phyloP scores from a whole-genome alignment of 805 yeast species.

The Blastobotrys parvus region DNA sequence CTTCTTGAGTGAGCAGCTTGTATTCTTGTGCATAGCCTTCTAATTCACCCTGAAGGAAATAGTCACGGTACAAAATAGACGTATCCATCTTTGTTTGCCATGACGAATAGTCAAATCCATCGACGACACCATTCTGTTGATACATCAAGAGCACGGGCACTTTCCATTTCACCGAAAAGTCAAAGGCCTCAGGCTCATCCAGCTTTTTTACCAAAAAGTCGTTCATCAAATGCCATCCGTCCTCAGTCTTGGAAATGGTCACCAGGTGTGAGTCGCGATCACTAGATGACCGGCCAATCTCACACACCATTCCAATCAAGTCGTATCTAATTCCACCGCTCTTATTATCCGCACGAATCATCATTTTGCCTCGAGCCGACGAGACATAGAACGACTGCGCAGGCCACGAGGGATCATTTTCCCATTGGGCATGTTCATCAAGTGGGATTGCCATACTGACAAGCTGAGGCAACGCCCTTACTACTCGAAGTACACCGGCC shows the following conservation, averaged over 20 bases:
- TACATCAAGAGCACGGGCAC: constrained; percentile 67
- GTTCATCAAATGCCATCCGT: constrained; percentile 74
- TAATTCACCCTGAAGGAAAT: constrained; percentile 60
- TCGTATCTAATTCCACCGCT: constrained; percentile 18
- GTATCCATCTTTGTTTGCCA: constrained; percentile 50
- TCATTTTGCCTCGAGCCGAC: constrained; percentile 6
- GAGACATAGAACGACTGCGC: constrained; percentile 7
- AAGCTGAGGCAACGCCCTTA: constrained; percentile 12
- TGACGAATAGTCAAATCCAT: constrained; percentile 35
- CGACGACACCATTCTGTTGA: constrained; percentile 31
- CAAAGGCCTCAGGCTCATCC: constrained; percentile 67
- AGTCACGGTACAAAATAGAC: constrained; percentile 62
- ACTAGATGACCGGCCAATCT: constrained; percentile 21
- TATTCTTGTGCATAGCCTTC: constrained; percentile 54
- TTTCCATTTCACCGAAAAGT: constrained; percentile 72
- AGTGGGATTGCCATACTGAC: constrained; percentile 10
- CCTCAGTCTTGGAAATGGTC: constrained; percentile 17
- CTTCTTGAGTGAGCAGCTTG: constrained; percentile 53
- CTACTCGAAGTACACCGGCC: constrained; percentile 42
- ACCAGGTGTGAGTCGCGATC: constrained; percentile 29
- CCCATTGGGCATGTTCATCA: constrained; percentile 3
- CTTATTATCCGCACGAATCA: constrained; percentile 1
- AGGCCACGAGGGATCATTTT: constrained; percentile 12
- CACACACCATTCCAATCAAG: constrained; percentile 30
- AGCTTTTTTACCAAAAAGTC: constrained; percentile 81